Conservation (phyloP, 208 protist genomes). For the Crithidia fasciculata region DNA sequence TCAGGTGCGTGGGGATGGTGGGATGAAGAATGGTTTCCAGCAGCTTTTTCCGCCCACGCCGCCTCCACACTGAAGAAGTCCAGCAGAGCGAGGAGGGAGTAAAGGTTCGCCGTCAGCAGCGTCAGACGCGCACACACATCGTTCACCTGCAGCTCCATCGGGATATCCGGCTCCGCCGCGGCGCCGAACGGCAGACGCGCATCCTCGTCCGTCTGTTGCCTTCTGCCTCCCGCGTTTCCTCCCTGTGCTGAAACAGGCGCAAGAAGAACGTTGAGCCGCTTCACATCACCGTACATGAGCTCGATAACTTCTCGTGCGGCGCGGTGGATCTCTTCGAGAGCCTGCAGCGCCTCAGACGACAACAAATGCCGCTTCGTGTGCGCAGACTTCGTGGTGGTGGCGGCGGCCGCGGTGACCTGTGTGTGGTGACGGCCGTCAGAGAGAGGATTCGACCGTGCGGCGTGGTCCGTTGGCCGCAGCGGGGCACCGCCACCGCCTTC, state of each 20-base stretch:
- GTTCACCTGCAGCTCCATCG: not conserved
- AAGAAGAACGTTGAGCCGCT: conserved; percentile 9
- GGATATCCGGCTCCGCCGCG: not conserved
- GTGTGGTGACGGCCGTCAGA: not conserved
- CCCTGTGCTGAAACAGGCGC: not conserved
- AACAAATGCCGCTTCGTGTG: not conserved
- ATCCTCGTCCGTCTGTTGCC: not conserved
- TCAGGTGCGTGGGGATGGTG: no score
- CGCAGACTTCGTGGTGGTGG: not conserved
- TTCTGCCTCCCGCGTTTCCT: not conserved
- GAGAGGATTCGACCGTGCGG: no score
- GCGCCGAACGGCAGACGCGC: not conserved
- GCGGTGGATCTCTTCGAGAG: conserved; percentile 28
- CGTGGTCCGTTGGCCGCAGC: no score
- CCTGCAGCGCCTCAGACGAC: conserved; percentile 15
- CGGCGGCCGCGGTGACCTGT: not conserved
- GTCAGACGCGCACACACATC: conserved; percentile 15
- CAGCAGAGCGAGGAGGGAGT: conserved; percentile 32
- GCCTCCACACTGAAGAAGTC: conserved; percentile 33
- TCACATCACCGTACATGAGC: not conserved
- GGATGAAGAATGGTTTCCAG: no score
- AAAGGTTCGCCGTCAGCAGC: conserved; percentile 28
- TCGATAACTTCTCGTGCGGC: conserved; percentile 19
- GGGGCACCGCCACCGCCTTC: no score
- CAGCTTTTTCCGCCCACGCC: not conserved